Evolutionary conservation across 2,329 filamentous ascomycete genomes (phyloP).

Genomic region (Karstenula rhodostoma): DNA sequence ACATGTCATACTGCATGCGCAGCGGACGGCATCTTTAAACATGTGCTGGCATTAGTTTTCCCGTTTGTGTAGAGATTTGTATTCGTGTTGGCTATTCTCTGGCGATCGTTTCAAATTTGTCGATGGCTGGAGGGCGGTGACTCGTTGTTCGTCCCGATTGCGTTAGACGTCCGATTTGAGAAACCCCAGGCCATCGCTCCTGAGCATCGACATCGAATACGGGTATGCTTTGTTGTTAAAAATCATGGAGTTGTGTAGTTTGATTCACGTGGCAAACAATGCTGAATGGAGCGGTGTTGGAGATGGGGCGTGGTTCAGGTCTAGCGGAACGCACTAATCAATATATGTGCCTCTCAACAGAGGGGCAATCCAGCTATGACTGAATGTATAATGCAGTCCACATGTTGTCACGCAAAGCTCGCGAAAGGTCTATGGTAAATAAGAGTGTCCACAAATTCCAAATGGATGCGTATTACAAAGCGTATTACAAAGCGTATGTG

Average conservation of each 20-base stretch:
- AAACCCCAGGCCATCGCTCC: neutral
- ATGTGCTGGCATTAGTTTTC: neutral
- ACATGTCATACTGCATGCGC: neutral
- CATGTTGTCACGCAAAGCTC: neutral
- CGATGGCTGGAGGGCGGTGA: conserved; percentile 2
- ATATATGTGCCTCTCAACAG: neutral
- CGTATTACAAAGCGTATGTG: conserved; percentile 11
- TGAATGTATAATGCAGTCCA: neutral
- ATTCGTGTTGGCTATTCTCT: neutral
- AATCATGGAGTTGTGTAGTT: too few species aligned
- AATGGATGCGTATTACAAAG: conserved; percentile 18
- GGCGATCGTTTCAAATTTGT: neutral
- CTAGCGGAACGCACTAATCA: neutral
- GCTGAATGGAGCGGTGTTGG: neutral
- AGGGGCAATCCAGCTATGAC: too few species aligned
- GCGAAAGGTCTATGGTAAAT: neutral
- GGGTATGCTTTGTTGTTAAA: too few species aligned
- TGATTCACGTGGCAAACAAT: neutral
- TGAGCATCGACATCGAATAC: too few species aligned
- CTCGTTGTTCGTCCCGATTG: neutral
- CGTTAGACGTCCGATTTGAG: neutral
- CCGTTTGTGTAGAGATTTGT: neutral
- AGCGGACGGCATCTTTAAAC: neutral
- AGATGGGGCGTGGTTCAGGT: neutral
- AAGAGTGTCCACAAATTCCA: neutral